Conservation (phyloP, 805 yeast genomes). For the Metschnikowia koreensis region DNA sequence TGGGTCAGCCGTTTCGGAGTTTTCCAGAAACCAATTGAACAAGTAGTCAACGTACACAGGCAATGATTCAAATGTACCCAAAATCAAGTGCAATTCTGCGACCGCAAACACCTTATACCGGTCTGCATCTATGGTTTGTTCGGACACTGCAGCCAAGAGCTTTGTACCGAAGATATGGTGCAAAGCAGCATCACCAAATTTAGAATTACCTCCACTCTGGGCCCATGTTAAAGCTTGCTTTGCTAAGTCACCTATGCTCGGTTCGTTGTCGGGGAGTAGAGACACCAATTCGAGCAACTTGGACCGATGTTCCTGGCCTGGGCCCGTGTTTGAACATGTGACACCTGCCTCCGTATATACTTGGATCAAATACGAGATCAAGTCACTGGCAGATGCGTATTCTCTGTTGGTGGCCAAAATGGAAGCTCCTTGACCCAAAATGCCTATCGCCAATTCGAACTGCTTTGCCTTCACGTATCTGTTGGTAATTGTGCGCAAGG, state of each 20-base stretch:
- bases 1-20: conserved; percentile 19
- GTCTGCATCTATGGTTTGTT: conserved; percentile 23
- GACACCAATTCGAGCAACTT: conserved; percentile 48
- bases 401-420: conserved; percentile 67
- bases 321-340: conserved; percentile 23
- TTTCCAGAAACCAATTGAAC: conserved; percentile 37
- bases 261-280: conserved; percentile 42
- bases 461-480: conserved; percentile 71
- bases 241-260: conserved; percentile 60
- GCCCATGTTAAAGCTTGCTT: conserved; percentile 71
- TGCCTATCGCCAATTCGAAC: conserved; percentile 67
- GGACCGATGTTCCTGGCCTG: conserved; percentile 37
- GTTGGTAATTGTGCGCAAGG: conserved; percentile 83
- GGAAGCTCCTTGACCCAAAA: conserved; percentile 69
- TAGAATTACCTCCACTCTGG: conserved; percentile 31
- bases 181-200: conserved; percentile 72
- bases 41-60: conserved; percentile 45
- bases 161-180: conserved; percentile 73
- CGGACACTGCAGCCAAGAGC: conserved; percentile 42
- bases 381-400: conserved; percentile 79
- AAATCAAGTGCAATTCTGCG: conserved; percentile 70
- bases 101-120: conserved; percentile 48
- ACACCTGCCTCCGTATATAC: conserved; percentile 55
- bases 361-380: conserved; percentile 68
- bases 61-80: conserved; percentile 59